Evolutionary conservation across 164 flowering plant genomes (phyloP).

Genomic region (Annona squamosa): DNA sequence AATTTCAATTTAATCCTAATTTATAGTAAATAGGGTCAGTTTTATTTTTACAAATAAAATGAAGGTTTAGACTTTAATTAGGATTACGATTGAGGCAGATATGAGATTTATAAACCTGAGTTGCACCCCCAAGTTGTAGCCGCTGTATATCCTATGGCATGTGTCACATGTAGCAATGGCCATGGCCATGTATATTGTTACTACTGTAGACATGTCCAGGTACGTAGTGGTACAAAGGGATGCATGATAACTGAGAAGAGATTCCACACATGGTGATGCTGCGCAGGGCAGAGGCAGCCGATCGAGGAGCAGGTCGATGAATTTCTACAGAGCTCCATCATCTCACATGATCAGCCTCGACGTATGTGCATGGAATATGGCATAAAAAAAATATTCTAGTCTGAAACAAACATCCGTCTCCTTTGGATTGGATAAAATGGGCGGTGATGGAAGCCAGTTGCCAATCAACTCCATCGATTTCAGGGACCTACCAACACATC

Average conservation of each 20-base stretch:
- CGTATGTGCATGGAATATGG: neutral
- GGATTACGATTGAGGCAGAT: too few relatives aligned
- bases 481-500: neutral
- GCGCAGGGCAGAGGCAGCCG: too few relatives aligned
- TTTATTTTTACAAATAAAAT: too few relatives aligned
- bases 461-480: neutral
- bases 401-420: neutral
- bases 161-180: too few relatives aligned
- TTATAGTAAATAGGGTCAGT: too few relatives aligned
- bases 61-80: too few relatives aligned
- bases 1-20: too few relatives aligned
- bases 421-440: neutral
- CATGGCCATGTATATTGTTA: too few relatives aligned
- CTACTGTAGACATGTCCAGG: too few relatives aligned
- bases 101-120: too few relatives aligned
- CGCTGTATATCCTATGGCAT: too few relatives aligned
- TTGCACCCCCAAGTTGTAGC: too few relatives aligned
- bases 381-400: neutral
- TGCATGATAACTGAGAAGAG: neutral
- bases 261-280: neutral
- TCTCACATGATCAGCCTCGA: slow-evolving; percentile 2
- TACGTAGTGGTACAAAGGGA: neutral
- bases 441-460: neutral
- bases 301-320: neutral
- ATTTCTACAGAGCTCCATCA: neutral